These are phyloP conservation scores for Porpolomopsis calyptriformis DNA, from an alignment of 768 basidiomycete species.

Conservation along the genomic window DNA sequence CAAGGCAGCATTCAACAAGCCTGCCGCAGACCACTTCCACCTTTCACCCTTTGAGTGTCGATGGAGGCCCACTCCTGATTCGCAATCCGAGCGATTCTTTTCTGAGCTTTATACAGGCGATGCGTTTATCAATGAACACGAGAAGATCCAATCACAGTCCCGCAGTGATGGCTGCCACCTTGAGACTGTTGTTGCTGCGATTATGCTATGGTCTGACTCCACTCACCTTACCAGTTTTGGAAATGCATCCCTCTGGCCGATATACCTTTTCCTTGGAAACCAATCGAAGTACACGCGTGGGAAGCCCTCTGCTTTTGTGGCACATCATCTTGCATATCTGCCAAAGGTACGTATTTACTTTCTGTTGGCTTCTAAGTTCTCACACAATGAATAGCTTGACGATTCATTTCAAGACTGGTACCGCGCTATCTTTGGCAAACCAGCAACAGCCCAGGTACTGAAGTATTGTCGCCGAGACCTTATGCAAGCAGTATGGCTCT, in stretches of 20 bases:
- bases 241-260: conserved; percentile 18
- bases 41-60: conserved; percentile 11
- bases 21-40: conserved; percentile 9
- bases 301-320: too few relatives aligned
- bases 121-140: conserved; percentile 9
- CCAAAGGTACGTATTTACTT: too few relatives aligned
- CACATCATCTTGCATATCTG: too few relatives aligned
- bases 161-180: conserved; percentile 7
- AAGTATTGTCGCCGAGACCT: too few relatives aligned
- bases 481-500: too few relatives aligned
- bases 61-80: conserved; percentile 6
- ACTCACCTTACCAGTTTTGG: conserved; percentile 22
- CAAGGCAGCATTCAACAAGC: conserved; percentile 2
- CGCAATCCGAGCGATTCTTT: conserved; percentile 9
- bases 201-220: conserved; percentile 22
- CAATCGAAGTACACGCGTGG: too few relatives aligned
- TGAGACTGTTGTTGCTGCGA: conserved; percentile 9
- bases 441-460: too few relatives aligned
- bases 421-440: not conserved
- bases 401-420: not conserved
- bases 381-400: conserved; percentile 8
- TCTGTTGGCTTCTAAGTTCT: not conserved
- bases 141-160: not conserved
- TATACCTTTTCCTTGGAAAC: too few relatives aligned
- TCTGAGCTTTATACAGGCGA: conserved; percentile 13